A percentile compares a stretch with the other conserved stretches of the same genome.
Conservation (phyloP, 495 filamentous ascomycete species). For the Xeromyces bisporus region DNA sequence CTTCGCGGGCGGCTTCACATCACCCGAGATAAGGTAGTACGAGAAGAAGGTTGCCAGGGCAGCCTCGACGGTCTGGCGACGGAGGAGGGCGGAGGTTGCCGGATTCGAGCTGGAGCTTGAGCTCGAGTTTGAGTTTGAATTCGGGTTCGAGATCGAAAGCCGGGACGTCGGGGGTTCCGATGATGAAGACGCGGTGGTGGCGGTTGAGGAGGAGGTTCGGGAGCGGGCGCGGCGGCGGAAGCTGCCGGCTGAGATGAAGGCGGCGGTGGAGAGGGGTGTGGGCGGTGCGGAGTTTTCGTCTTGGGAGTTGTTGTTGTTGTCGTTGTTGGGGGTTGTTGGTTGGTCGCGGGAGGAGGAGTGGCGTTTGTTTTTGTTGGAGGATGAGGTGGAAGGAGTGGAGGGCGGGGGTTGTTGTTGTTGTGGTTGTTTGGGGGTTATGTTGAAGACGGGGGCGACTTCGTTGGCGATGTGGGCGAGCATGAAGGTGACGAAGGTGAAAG, state of each 20-base stretch:
- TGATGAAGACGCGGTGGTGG: not conserved
- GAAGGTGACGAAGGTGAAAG: slow-evolving; percentile 69
- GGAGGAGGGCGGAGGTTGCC: slow-evolving; percentile 7
- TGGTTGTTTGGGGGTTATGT: too few species aligned
- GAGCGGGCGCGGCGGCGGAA: slow-evolving; percentile 18
- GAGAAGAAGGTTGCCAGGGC: slow-evolving; percentile 19
- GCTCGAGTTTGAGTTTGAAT: too few species aligned
- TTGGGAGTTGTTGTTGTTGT: not conserved
- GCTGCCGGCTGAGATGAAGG: slow-evolving; percentile 17
- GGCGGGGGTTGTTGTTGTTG: slow-evolving; percentile 8
- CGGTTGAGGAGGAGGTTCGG: slow-evolving; percentile 4
- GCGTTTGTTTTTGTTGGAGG: slow-evolving; percentile 1
- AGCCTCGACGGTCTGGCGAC: slow-evolving; percentile 22
- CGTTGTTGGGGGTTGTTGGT: slow-evolving; percentile 1
- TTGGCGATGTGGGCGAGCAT: slow-evolving; percentile 44
- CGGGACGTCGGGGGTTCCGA: not conserved
- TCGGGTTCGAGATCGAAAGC: not conserved
- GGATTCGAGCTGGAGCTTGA: slow-evolving; percentile 1
- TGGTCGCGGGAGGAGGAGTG: slow-evolving; percentile 2
- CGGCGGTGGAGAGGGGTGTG: slow-evolving; percentile 12
- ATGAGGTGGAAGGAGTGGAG: not conserved
- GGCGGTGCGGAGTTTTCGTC: slow-evolving; percentile 3
- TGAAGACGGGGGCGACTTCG: slow-evolving; percentile 25
- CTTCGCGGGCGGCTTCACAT: slow-evolving; percentile 16
- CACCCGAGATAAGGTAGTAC: slow-evolving; percentile 18